phyloP scores from a whole-genome alignment of 306 rosid genomes.

The Glycine tomentella region DNA sequence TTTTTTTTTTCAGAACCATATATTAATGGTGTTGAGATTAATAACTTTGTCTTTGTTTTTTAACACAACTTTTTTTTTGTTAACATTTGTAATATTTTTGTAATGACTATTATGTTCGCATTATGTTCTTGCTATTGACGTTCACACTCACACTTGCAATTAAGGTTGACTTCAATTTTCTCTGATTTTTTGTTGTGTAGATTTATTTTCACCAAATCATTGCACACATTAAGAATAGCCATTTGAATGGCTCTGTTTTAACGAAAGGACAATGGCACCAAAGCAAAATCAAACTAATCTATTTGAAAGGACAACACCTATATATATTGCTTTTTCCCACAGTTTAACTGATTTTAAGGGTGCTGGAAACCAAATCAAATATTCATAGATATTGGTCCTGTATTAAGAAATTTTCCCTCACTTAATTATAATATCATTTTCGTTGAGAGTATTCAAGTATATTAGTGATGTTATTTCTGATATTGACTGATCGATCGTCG shows the following conservation, averaged over 20 bases:
- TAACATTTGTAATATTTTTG: not conserved
- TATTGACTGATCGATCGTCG: slow-evolving; percentile 26
- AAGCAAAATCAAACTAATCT: slow-evolving; percentile 33
- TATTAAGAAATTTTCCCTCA: not conserved
- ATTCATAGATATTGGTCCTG: slow-evolving; percentile 31
- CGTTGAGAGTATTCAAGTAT: not conserved
- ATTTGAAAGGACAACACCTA: slow-evolving; percentile 46
- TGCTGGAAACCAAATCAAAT: slow-evolving; percentile 27
- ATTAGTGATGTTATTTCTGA: slow-evolving; percentile 30
- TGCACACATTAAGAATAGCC: slow-evolving; percentile 3
- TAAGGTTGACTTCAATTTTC: slow-evolving; percentile 18
- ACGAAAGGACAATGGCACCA: slow-evolving; percentile 45
- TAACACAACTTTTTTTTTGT: too few relatives aligned
- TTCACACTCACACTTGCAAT: not conserved
- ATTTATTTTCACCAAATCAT: slow-evolving; percentile 25
- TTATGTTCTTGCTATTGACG: not conserved
- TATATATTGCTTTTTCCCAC: slow-evolving; percentile 14
- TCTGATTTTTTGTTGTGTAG: not conserved
- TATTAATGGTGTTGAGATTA: not conserved
- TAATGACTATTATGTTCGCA: not conserved
- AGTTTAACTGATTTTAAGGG: slow-evolving; percentile 30
- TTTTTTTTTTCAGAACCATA: not conserved
- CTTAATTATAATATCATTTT: not conserved
- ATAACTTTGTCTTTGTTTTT: not conserved
- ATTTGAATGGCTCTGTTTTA: slow-evolving; percentile 33